Percentiles rank a stretch among this genome's conserved stretches.
Conservation (phyloP, 352 stramenopile species). For the Achlya hypogyna region DNA sequence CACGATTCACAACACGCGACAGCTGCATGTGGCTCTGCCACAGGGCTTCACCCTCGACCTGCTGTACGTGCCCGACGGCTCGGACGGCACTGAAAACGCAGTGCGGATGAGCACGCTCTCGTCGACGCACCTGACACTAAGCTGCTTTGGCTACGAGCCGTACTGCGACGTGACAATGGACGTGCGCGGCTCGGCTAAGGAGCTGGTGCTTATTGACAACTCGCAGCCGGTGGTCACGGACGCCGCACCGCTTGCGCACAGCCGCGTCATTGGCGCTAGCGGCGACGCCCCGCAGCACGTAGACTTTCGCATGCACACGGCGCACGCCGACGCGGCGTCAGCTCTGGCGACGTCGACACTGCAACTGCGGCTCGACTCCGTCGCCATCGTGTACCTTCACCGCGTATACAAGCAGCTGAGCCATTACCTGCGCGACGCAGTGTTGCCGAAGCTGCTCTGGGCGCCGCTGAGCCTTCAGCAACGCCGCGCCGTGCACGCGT, state of each 20-base stretch:
- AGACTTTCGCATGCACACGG: background rate
- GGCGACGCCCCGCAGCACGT: background rate
- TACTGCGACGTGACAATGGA: background rate
- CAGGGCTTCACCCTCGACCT: slow-evolving; percentile 23
- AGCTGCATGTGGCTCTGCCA: background rate
- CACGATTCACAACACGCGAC: background rate
- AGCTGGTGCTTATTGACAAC: background rate
- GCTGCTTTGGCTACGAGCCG: background rate
- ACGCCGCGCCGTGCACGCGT: slow-evolving; percentile 26
- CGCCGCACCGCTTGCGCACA: background rate
- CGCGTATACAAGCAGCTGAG: slow-evolving; percentile 82
- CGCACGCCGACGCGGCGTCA: background rate
- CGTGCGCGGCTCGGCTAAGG: background rate
- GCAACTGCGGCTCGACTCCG: slow-evolving; percentile 53
- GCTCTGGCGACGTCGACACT: background rate
- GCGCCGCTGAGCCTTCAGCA: slow-evolving; percentile 28
- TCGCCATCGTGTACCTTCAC: slow-evolving; percentile 75
- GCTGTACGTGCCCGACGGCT: slow-evolving; percentile 46
- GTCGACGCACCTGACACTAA: background rate
- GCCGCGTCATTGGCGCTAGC: background rate
- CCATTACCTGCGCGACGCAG: slow-evolving; percentile 41
- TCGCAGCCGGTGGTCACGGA: background rate
- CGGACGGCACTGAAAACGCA: slow-evolving; percentile 38
- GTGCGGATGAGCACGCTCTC: slow-evolving; percentile 21
- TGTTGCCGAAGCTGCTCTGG: slow-evolving; percentile 20